Base-by-base conservation (phyloP, 1,284 basidiomycete species). In the Pseudozyma pruni region DNA sequence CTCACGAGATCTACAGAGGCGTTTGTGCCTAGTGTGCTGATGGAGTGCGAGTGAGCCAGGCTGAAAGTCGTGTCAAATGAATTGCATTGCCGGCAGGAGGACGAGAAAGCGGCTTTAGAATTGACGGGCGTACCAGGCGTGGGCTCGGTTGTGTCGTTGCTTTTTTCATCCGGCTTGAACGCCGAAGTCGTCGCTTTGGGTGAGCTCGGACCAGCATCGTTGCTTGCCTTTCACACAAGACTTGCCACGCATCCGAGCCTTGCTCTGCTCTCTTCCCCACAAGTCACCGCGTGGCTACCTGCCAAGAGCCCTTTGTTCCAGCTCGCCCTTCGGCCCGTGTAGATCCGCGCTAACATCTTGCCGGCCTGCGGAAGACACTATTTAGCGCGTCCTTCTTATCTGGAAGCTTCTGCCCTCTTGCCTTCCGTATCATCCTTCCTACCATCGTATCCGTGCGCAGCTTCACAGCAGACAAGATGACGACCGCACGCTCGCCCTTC, bases 401-500 rank as follows among this genome's bases (percentile, higher is more conserved):
- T 29, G 27, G 7, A 29, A 6, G 6, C 27, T 11, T 29, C 27
- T 29, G 11, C 27, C 27, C 6, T 29, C 17, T n/a, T 35, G 8
- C 20, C 22, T n/a, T 10, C 23, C 47, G 4, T 17, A 20, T 11
- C 31, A 9, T 11, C 29, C 22, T 10, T 32, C 47, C 9, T 17
- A 20, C 17, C 31, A 9, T 11, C 29, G 27, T 11, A 19, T 43
- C 25, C 3, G 10, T 25, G 25, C 1, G 29, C 8, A 23, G 7
- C 29, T 16, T 16, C 27, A 11, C 6, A 29, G 11, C 27, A 29
- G 10, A 6, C 29, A 41, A 2, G 3, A 66, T 51, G 47, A 35
- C 40, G n/a, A 20, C 52, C 16, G 9, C 43, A 52, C 67, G 68
- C 31, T 29, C 44, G 0, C 53, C 61, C 1, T 64, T 72, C 27